These are phyloP conservation scores for Abrus precatorius DNA, from an alignment of 306 rosid species.

Conservation along the genomic window DNA sequence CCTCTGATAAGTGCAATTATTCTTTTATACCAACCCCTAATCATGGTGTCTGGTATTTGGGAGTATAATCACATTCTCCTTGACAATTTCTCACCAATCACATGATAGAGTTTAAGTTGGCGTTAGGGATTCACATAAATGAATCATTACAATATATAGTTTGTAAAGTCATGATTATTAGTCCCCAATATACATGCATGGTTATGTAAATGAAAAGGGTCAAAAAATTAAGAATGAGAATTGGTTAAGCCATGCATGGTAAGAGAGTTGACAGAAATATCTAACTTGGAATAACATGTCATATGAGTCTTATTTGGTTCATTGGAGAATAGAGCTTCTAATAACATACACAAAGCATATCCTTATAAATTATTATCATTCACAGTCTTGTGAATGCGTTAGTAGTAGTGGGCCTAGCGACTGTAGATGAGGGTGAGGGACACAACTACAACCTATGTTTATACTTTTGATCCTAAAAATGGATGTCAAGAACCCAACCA, in stretches of 20 bases:
- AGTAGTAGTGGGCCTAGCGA: too few relatives aligned
- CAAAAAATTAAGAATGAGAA: too few relatives aligned
- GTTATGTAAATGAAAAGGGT: neutral
- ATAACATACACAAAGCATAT: too few relatives aligned
- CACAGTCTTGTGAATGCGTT: too few relatives aligned
- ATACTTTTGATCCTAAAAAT: slow-evolving; percentile 1
- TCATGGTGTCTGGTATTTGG: slow-evolving; percentile 42
- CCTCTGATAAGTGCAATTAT: slow-evolving; percentile 45
- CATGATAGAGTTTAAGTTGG: neutral
- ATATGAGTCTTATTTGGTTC: too few relatives aligned
- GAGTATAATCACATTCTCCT: slow-evolving; percentile 42
- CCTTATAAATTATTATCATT: too few relatives aligned
- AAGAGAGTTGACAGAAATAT: too few relatives aligned
- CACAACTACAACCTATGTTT: neutral
- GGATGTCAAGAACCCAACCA: slow-evolving; percentile 24
- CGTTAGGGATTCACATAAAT: neutral
- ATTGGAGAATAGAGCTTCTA: too few relatives aligned
- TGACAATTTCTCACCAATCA: slow-evolving; percentile 39
- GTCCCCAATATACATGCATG: neutral
- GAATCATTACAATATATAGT: neutral
- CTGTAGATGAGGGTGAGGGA: too few relatives aligned
- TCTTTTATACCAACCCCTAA: slow-evolving; percentile 31
- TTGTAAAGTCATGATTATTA: neutral
- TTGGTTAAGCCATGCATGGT: too few relatives aligned
- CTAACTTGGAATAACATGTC: too few relatives aligned